Conservation (phyloP, 768 basidiomycete genomes). For the Termitomyces sp. region DNA sequence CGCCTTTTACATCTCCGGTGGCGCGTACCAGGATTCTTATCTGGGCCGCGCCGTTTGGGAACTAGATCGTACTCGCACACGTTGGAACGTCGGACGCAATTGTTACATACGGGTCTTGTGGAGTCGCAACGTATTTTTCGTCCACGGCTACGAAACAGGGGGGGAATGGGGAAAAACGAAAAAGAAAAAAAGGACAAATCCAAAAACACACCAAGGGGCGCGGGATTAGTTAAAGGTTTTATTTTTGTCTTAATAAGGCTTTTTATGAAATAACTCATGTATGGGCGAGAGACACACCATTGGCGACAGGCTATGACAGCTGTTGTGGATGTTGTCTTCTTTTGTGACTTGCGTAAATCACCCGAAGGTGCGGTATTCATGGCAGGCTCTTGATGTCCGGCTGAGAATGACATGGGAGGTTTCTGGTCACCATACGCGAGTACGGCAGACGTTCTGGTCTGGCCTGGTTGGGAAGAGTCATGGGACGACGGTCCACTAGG, state of each 20-base stretch:
- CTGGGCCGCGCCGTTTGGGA: constrained; percentile 80
- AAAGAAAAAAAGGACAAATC: not conserved
- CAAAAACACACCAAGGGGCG: not conserved
- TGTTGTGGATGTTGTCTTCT: constrained; percentile 54
- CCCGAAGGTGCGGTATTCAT: constrained; percentile 21
- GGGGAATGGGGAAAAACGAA: too few species aligned
- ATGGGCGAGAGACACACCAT: constrained; percentile 50
- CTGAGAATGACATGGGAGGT: constrained; percentile 27
- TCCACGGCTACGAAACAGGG: constrained; percentile 51
- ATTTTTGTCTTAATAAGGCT: constrained; percentile 24
- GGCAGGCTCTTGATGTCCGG: constrained; percentile 29
- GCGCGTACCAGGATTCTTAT: constrained; percentile 81
- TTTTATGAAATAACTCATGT: constrained; percentile 32
- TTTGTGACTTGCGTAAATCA: constrained; percentile 37
- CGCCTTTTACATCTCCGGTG: constrained; percentile 85
- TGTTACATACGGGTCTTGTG: constrained; percentile 74
- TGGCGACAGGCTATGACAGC: constrained; percentile 83
- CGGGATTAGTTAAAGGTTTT: constrained; percentile 26
- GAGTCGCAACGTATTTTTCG: constrained; percentile 88
- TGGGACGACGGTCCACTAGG: constrained; percentile 38
- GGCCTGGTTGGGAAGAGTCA: constrained; percentile 36
- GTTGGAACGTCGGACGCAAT: constrained; percentile 74
- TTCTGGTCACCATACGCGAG: constrained; percentile 25
- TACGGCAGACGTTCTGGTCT: constrained; percentile 22
- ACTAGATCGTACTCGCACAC: constrained; percentile 75